phyloP scores from a whole-genome alignment of 78 protist species.

The Planoprotostelium fungivorum region DNA sequence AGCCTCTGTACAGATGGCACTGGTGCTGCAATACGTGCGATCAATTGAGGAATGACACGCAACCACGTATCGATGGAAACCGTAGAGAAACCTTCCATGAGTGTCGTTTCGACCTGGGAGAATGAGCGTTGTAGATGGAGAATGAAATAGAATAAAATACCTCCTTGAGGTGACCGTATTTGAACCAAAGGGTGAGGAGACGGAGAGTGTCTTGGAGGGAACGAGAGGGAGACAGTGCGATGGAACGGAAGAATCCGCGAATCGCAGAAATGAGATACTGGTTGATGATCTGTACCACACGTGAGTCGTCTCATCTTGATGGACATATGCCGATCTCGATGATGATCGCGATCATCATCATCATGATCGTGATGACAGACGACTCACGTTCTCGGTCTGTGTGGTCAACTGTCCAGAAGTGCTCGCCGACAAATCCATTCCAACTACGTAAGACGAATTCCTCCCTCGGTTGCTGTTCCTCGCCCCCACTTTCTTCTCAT shows the following conservation, averaged over 20 bases:
- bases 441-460: too few species aligned
- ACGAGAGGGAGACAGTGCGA: slow-evolving; percentile 53
- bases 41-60: slow-evolving; percentile 81
- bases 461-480: not conserved
- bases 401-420: not conserved
- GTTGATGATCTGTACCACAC: not conserved
- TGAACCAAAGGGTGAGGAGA: slow-evolving; percentile 81
- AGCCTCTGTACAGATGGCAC: not conserved
- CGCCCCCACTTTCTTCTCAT: not conserved
- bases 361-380: too few species aligned
- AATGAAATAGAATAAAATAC: slow-evolving; percentile 7
- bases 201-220: slow-evolving; percentile 67
- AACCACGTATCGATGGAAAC: slow-evolving; percentile 87
- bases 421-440: not conserved
- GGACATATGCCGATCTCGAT: not conserved
- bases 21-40: not conserved
- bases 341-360: too few species aligned
- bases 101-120: not conserved
- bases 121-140: not conserved
- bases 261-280: slow-evolving; percentile 48
- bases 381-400: not conserved
- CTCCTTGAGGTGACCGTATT: slow-evolving; percentile 27
- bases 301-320: not conserved
- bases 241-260: slow-evolving; percentile 78
- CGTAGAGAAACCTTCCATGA: slow-evolving; percentile 43